These are phyloP conservation scores for Pythium scleroteichum DNA, from an alignment of 352 stramenopile species.

Conservation along the genomic window DNA sequence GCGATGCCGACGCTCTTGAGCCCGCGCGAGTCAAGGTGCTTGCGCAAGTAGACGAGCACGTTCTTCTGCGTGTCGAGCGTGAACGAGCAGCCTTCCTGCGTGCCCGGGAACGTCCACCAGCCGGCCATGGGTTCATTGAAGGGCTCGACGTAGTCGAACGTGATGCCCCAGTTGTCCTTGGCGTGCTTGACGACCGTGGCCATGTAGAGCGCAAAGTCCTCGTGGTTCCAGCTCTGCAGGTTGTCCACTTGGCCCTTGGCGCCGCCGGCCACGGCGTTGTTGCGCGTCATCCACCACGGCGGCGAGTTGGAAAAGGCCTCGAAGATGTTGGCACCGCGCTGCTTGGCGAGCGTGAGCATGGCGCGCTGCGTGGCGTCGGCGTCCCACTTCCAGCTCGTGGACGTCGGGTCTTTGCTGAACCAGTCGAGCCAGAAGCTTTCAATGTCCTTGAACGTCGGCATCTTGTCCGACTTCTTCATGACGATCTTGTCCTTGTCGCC, in stretches of 20 bases:
- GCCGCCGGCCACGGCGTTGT: conserved; percentile 49
- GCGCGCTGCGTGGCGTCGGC: conserved; percentile 35
- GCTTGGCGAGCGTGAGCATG: conserved; percentile 39
- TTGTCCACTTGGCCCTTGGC: conserved; percentile 43
- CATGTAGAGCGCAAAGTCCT: conserved; percentile 50
- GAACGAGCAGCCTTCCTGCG: conserved; percentile 59
- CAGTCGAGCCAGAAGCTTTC: conserved; percentile 54
- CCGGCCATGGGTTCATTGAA: conserved; percentile 61
- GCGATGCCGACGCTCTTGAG: conserved; percentile 39
- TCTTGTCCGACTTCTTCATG: conserved; percentile 55
- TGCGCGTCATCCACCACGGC: conserved; percentile 68
- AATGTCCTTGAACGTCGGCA: conserved; percentile 60
- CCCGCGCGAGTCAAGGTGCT: conserved; percentile 34
- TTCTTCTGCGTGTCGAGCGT: conserved; percentile 39
- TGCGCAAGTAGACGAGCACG: conserved; percentile 41
- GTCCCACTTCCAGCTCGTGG: conserved; percentile 50
- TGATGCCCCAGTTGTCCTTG: conserved; percentile 46
- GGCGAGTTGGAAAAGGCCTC: conserved; percentile 64
- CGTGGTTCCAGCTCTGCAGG: conserved; percentile 46
- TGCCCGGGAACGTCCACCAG: conserved; percentile 49
- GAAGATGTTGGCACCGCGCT: conserved; percentile 40
- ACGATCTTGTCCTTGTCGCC: conserved; percentile 31
- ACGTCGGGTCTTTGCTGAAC: conserved; percentile 39
- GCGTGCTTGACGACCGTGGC: conserved; percentile 43
- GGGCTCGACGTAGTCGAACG: conserved; percentile 54